Percentiles rank a stretch among this genome's conserved stretches.
Conservation (phyloP, 1,284 basidiomycete species). For the Cyathus olla region DNA sequence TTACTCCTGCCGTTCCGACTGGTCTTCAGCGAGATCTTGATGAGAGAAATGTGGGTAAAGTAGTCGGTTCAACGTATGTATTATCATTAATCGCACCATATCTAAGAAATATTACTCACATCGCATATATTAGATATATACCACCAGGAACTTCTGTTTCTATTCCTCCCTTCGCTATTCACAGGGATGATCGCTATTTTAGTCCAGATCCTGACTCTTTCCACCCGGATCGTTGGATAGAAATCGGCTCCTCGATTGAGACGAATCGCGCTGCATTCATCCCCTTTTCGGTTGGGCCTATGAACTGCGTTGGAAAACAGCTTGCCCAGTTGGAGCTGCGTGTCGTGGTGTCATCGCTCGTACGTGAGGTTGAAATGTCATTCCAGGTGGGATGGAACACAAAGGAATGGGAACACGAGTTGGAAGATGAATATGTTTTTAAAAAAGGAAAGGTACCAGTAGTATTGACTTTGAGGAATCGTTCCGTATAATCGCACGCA, state of each 20-base stretch:
- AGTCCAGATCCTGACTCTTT: slow-evolving; percentile 46
- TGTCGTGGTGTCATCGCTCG: slow-evolving; percentile 32
- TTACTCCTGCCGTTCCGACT: slow-evolving; percentile 63
- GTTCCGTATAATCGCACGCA: no score
- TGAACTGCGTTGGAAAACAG: slow-evolving; percentile 49
- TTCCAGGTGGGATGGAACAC: slow-evolving; percentile 41
- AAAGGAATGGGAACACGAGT: slow-evolving; percentile 32
- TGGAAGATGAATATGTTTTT: slow-evolving; percentile 42
- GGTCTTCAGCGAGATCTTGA: slow-evolving; percentile 61
- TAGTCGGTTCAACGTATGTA: slow-evolving; percentile 28
- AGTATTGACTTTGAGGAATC: neutral
- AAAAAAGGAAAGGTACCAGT: slow-evolving; percentile 29
- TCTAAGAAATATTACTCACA: neutral
- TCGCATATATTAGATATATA: slow-evolving; percentile 47
- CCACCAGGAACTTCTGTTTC: slow-evolving; percentile 60
- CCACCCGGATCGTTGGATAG: slow-evolving; percentile 49
- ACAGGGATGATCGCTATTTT: slow-evolving; percentile 51
- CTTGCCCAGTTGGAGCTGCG: slow-evolving; percentile 47
- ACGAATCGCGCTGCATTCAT: slow-evolving; percentile 46
- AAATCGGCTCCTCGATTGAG: slow-evolving; percentile 12
- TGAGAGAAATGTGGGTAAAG: slow-evolving; percentile 42
- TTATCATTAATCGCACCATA: neutral
- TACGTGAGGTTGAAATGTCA: slow-evolving; percentile 40
- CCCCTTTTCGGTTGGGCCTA: slow-evolving; percentile 51
- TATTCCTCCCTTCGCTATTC: slow-evolving; percentile 58